Base-by-base conservation (phyloP, 2,329 filamentous ascomycete genomes). In the Cephalotrichum gorgonifer region DNA sequence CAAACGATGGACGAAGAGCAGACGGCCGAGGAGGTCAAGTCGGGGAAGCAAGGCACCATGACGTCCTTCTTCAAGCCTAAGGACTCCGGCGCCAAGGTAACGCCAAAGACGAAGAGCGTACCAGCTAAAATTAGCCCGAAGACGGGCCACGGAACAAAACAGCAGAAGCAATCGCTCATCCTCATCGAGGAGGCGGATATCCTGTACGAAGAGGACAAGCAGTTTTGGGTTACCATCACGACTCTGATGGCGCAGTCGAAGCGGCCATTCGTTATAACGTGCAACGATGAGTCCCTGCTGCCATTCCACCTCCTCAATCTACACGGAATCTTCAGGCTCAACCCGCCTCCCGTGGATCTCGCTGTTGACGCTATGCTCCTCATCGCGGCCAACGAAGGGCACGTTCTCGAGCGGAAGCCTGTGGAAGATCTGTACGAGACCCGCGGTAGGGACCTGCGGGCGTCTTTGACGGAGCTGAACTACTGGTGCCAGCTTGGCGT, bases 401-500 rank as follows among this genome's bases (percentile, higher is more conserved):
- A 98, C 64, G 68, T 87, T 1, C 68, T 98, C 12, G 67, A 74
- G 35, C 77, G 88, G 38, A 63, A 77, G 25, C 79, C 87, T 0
- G 75, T 95, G 1, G 72, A 75, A 47, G 70, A 77, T 6, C 73
- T 98, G 2, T 95, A 89, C 58, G 71, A 75, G 48, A 79, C 79
- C 14, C 84, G 86, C 48, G 63, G 74, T 2, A 67, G 75, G 26
- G 93, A 98, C 61, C 68, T 98, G 12, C 82, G 93, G 49, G 88
- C 84, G 22, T 83, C 85, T 2, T 79, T 98, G 44, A 82, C 77
- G 50, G 89, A 97, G 53, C 75, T 98, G 26, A 84, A 95, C 61
- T 93, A 94, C 61, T 98, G 91, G 91, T 98, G 94, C 62, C 93
- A 98, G 62, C 89, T 97, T 66, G 88, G 85, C 0, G 81, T 98